Evolutionary conservation across 768 basidiomycete genomes (phyloP).

Genomic region (Favolaschia claudopus): DNA sequence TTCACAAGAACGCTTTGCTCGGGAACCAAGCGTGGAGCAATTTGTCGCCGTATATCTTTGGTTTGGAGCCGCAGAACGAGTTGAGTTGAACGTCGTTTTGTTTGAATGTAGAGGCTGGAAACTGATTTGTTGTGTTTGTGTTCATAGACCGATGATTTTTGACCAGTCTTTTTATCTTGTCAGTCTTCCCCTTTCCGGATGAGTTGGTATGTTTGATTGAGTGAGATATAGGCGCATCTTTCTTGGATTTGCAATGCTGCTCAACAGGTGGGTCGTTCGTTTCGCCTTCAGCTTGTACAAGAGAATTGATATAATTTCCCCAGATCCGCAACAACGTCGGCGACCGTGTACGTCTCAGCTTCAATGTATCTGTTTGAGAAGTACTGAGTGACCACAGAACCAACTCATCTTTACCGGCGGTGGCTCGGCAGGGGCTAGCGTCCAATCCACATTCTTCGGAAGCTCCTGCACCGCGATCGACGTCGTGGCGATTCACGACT

Average conservation of each 20-base stretch:
- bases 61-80: slow-evolving; percentile 48
- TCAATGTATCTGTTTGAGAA: neutral
- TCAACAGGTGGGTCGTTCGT: slow-evolving; percentile 22
- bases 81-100: neutral
- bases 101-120: too few species aligned
- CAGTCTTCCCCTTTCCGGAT: neutral
- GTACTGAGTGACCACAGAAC: slow-evolving; percentile 25
- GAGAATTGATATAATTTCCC: neutral
- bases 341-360: slow-evolving; percentile 14
- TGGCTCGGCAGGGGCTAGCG: slow-evolving; percentile 32
- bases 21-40: slow-evolving; percentile 46
- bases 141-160: slow-evolving; percentile 34
- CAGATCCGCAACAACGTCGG: slow-evolving; percentile 36
- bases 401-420: slow-evolving; percentile 38
- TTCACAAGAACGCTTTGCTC: slow-evolving; percentile 43
- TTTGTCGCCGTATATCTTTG: slow-evolving; percentile 45
- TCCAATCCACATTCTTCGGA: slow-evolving; percentile 31
- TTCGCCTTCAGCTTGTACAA: neutral
- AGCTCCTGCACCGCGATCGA: slow-evolving; percentile 38
- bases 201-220: neutral
- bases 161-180: slow-evolving; percentile 32
- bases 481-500: slow-evolving; percentile 47
- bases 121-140: neutral
- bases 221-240: slow-evolving; percentile 15
- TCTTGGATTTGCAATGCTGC: slow-evolving; percentile 33